These are phyloP conservation scores for Vigna trinervia DNA, from an alignment of 306 rosid species.

Conservation along the genomic window DNA sequence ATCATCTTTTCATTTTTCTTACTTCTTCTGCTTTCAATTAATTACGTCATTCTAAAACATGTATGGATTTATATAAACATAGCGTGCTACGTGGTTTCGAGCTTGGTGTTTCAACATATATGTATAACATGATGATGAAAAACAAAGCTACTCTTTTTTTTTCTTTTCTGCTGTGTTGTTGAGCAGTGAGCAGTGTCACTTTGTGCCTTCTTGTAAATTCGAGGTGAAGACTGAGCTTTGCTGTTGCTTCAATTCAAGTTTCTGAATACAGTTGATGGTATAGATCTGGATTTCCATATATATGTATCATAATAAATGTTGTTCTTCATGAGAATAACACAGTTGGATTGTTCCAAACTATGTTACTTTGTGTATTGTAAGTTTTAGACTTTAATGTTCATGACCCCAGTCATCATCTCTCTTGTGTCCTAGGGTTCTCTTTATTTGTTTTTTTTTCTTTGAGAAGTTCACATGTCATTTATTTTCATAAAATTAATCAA, in stretches of 20 bases:
- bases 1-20: constrained; percentile 9
- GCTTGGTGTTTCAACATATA: not conserved
- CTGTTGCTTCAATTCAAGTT: constrained; percentile 31
- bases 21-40: constrained; percentile 38
- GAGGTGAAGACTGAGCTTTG: constrained; percentile 39
- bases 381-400: constrained; percentile 36
- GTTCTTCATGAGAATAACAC: constrained; percentile 34
- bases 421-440: constrained; percentile 34
- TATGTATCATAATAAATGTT: constrained; percentile 53
- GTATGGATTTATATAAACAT: constrained; percentile 31
- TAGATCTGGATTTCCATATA: constrained; percentile 56
- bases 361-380: constrained; percentile 38
- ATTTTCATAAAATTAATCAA: not conserved
- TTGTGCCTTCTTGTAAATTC: constrained; percentile 44
- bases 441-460: not conserved
- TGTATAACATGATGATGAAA: constrained; percentile 25
- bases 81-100: constrained; percentile 28
- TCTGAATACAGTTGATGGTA: constrained; percentile 37
- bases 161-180: constrained; percentile 2
- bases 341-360: constrained; percentile 39
- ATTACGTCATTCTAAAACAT: constrained; percentile 25
- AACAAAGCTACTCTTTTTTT: not conserved
- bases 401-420: constrained; percentile 43
- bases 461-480: constrained; percentile 5
- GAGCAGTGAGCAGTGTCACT: constrained; percentile 27